phyloP scores from a whole-genome alignment of 768 basidiomycete species.

The Lentinus brumalis region DNA sequence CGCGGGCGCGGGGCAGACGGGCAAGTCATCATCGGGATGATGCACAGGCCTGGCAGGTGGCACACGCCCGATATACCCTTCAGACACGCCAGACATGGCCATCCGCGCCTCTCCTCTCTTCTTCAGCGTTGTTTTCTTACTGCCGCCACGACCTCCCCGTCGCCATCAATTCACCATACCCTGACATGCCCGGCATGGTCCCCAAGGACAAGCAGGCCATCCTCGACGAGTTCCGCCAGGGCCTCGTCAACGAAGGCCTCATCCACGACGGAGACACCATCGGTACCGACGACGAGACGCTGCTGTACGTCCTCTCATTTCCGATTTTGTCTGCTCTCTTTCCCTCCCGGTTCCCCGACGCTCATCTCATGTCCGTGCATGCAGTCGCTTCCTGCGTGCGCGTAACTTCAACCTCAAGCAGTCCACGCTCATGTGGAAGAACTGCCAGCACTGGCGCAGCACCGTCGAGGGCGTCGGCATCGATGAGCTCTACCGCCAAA shows the following conservation, averaged over 20 bases:
- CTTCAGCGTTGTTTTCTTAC: neutral
- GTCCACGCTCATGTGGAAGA: constrained; percentile 64
- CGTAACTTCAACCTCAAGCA: constrained; percentile 62
- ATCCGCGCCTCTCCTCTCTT: neutral
- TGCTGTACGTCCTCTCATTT: constrained; percentile 44
- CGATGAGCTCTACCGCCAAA: constrained; percentile 59
- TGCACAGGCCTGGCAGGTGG: neutral
- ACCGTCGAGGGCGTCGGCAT: constrained; percentile 66
- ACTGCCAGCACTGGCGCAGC: constrained; percentile 70
- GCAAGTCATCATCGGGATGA: constrained; percentile 17
- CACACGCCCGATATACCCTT: constrained; percentile 1
- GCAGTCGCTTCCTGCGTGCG: constrained; percentile 78
- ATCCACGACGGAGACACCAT: constrained; percentile 55
- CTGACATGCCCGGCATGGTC: constrained; percentile 19
- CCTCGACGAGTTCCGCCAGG: constrained; percentile 52
- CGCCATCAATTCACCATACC: neutral
- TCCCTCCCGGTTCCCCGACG: neutral
- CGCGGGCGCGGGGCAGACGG: neutral
- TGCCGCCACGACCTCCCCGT: neutral
- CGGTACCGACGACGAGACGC: constrained; percentile 59
- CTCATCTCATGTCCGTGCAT: neutral
- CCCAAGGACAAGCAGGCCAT: constrained; percentile 30
- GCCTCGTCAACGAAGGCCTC: constrained; percentile 53
- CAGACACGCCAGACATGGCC: constrained; percentile 3
- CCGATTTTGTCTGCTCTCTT: neutral